phyloP scores from a whole-genome alignment of 106 monocot species.

The Platanthera zijinensis region DNA sequence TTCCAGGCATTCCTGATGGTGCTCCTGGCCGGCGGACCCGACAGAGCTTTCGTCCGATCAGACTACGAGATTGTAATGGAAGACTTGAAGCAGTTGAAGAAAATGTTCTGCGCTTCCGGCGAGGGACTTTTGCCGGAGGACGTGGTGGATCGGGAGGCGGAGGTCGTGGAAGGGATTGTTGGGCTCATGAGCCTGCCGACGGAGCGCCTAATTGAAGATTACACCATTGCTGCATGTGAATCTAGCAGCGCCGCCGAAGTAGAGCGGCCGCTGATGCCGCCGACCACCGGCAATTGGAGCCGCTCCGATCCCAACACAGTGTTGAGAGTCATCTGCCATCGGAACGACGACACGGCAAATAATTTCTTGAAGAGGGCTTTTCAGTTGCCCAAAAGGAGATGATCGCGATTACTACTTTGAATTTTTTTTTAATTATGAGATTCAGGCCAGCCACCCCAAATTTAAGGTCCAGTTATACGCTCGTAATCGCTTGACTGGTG shows the following conservation, averaged over 20 bases:
- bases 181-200: conserved; percentile 35
- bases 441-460: too few species aligned
- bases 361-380: conserved; percentile 49
- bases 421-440: background rate
- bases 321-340: conserved; percentile 44
- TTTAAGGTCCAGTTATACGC: too few species aligned
- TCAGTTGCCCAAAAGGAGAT: conserved; percentile 48
- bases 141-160: conserved; percentile 45
- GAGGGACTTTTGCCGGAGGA: conserved; percentile 56
- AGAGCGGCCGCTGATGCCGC: conserved; percentile 28
- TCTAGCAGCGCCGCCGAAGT: background rate
- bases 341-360: conserved; percentile 41
- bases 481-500: too few species aligned
- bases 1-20: conserved; percentile 57
- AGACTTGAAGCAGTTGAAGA: conserved; percentile 45
- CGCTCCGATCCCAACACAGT: conserved; percentile 39
- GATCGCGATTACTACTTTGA: background rate
- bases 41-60: conserved; percentile 26
- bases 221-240: conserved; percentile 30
- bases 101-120: conserved; percentile 39
- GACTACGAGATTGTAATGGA: conserved; percentile 39
- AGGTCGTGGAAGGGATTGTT: conserved; percentile 38
- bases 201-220: conserved; percentile 52
- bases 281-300: conserved; percentile 44
- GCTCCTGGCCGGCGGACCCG: conserved; percentile 47